These are phyloP conservation scores for Volvariella volvacea DNA, from an alignment of 1,284 basidiomycete species.

Conservation along the genomic window DNA sequence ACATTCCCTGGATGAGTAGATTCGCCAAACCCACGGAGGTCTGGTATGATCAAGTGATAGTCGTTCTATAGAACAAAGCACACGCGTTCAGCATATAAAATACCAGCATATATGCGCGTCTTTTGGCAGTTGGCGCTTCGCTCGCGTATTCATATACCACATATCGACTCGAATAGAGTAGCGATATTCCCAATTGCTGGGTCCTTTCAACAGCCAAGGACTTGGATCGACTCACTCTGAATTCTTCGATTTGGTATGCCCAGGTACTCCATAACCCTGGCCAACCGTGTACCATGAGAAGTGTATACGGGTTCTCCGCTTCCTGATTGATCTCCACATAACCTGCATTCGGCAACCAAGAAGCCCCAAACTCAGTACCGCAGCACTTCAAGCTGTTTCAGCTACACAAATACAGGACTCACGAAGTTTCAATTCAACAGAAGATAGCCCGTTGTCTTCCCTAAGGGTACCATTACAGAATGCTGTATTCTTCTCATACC, in stretches of 20 bases:
- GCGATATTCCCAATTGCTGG: too few species aligned
- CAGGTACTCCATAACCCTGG: conserved; percentile 68
- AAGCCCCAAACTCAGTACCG: too few species aligned
- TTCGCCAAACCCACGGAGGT: conserved; percentile 61
- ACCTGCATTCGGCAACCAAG: conserved; percentile 26
- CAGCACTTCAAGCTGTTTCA: too few species aligned
- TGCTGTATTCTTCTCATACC: conserved; percentile 26
- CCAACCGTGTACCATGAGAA: conserved; percentile 71
- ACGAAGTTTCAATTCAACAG: too few species aligned
- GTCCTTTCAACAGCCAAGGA: too few species aligned
- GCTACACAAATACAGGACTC: too few species aligned
- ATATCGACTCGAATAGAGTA: too few species aligned
- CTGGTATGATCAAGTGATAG: conserved; percentile 52
- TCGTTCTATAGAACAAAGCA: conserved; percentile 37
- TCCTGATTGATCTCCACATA: conserved; percentile 57
- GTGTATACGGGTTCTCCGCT: conserved; percentile 30
- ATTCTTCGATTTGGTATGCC: conserved; percentile 60
- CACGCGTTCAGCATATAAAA: too few species aligned
- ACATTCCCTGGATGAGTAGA: conserved; percentile 60
- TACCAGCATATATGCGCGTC: not conserved
- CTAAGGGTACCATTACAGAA: conserved; percentile 34
- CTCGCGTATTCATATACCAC: not conserved
- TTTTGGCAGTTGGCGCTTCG: not conserved
- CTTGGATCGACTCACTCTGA: conserved; percentile 41
- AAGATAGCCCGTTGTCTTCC: conserved; percentile 12